Evolutionary conservation across 257 asterid species (phyloP), one percentile per base, ranked within the genome.

Genomic region (Buddleja alternifolia): DNA sequence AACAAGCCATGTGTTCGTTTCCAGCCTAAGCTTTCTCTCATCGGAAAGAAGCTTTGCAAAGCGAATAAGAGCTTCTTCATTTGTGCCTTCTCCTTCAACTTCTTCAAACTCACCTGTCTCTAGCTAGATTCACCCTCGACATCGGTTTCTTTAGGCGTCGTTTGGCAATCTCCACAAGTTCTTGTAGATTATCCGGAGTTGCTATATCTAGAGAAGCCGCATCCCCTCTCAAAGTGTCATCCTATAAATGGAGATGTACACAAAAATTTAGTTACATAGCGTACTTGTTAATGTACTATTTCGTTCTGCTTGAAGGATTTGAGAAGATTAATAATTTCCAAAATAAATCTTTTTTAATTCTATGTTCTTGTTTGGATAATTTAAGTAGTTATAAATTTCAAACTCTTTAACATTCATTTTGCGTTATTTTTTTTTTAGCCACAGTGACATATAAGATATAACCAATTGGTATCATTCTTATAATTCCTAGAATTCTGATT

Each of bases 41-140:
- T 45, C 71, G 0, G 88, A 80, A 39, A 83, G 86, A 57, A 51
- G 69, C 23, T 76, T 63, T 0, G 86, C 85, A 12, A 80, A 77
- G 4, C 78, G 76, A 21, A 73, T 66, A 60, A 84, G 81, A 44
- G 84, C 84, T n/a, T 83, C 81, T 76, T 78, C 84, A 48, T 83
- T 83, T 3, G 80, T 83, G 21, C 85, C 88, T 57, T 75, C 88
- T 53, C 77, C 79, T 58, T 63, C 73, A 44, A 77, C 76, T 20
- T 62, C 75, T 71, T 81, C 86, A 2, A 64, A 68, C 40, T 52
- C 39, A 0, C 88, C 88, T 0, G 76, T 80, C 36, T 80, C 84
- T 9, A 82, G 58, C n/a, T n/a, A n/a, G n/a, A 54, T 85, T 74
- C 21, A 83, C 84, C 37, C 89, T 54, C 4, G 86, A 70, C 60